Evolutionary conservation across 2,329 filamentous ascomycete genomes (phyloP).

Genomic region (Ustilaginoidea virens): DNA sequence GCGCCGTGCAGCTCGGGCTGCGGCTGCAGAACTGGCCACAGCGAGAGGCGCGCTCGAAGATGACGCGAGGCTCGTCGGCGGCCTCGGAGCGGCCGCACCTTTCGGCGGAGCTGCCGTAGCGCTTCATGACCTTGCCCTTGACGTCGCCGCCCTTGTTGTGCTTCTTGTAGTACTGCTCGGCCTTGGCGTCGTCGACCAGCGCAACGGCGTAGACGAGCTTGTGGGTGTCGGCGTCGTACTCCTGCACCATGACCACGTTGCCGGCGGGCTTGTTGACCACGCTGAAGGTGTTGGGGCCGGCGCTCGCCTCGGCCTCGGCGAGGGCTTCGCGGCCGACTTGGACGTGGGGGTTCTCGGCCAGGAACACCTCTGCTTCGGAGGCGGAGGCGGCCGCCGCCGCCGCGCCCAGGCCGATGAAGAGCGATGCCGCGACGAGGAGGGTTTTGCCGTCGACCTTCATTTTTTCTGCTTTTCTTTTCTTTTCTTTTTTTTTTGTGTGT

Average conservation of each 20-base stretch:
- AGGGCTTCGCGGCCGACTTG: constrained; percentile 6
- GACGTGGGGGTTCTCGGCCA: constrained; percentile 6
- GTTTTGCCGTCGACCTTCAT: constrained; percentile 2
- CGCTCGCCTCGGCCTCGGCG: constrained; percentile 2
- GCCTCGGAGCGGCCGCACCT: constrained; percentile 1
- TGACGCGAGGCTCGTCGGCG: constrained; percentile 1
- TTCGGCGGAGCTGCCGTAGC: constrained; percentile 1
- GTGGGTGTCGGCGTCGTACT: constrained; percentile 6
- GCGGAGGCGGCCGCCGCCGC: too few species aligned
- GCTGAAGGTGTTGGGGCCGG: constrained; percentile 6
- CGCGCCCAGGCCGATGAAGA: background rate
- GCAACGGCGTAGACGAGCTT: constrained; percentile 7
- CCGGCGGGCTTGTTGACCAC: constrained; percentile 7
- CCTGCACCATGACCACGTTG: constrained; percentile 6
- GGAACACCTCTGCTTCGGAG: constrained; percentile 4
- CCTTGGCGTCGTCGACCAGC: constrained; percentile 6
- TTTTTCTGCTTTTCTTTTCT: too few species aligned
- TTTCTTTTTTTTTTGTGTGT: too few species aligned
- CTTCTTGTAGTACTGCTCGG: constrained; percentile 6
- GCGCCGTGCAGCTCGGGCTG: constrained; percentile 3
- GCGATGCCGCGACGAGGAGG: background rate
- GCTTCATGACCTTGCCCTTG: constrained; percentile 1
- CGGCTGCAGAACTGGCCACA: constrained; percentile 6
- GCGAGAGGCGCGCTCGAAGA: constrained; percentile 4
- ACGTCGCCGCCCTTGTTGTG: constrained; percentile 4